These are phyloP conservation scores for Stellera chamaejasme DNA, from an alignment of 345 rosid genomes.

Conservation along the genomic window DNA sequence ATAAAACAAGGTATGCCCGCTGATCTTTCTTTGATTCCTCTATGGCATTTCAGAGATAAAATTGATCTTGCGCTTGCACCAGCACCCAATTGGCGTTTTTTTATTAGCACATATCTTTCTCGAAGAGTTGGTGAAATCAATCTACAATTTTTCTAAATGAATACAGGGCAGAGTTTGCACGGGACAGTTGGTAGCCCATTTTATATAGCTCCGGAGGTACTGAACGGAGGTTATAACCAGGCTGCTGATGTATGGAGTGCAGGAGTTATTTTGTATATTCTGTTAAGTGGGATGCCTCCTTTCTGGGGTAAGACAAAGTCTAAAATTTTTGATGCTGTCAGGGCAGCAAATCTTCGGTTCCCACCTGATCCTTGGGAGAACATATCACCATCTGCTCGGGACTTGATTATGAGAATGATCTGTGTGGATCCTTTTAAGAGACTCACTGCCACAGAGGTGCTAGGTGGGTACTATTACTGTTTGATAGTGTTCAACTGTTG, in stretches of 20 bases:
- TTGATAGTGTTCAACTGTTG: no score
- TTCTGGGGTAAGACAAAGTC: slow-evolving; percentile 80
- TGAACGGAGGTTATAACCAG: slow-evolving; percentile 58
- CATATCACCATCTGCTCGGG: slow-evolving; percentile 53
- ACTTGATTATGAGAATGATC: slow-evolving; percentile 69
- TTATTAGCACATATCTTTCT: no score
- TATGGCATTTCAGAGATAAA: neutral
- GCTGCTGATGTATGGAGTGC: slow-evolving; percentile 85
- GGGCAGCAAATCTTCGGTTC: slow-evolving; percentile 65
- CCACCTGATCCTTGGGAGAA: slow-evolving; percentile 61
- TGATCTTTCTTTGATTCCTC: slow-evolving; percentile 1
- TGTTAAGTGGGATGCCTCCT: slow-evolving; percentile 66
- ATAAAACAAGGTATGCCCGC: slow-evolving; percentile 41
- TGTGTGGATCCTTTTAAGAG: slow-evolving; percentile 61
- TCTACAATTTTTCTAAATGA: neutral
- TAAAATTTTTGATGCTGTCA: slow-evolving; percentile 76
- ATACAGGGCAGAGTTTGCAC: slow-evolving; percentile 46
- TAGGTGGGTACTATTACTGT: slow-evolving; percentile 30
- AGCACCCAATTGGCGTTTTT: no score
- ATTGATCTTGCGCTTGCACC: no score
- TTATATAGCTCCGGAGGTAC: slow-evolving; percentile 71
- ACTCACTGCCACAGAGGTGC: slow-evolving; percentile 52
- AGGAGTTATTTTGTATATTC: slow-evolving; percentile 62
- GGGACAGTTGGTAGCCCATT: slow-evolving; percentile 73
- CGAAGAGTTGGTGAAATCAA: no score